Percentiles rank a stretch among this genome's conserved stretches.
Conservation (phyloP, 805 yeast species). For the Wickerhamiella qilinensis region DNA sequence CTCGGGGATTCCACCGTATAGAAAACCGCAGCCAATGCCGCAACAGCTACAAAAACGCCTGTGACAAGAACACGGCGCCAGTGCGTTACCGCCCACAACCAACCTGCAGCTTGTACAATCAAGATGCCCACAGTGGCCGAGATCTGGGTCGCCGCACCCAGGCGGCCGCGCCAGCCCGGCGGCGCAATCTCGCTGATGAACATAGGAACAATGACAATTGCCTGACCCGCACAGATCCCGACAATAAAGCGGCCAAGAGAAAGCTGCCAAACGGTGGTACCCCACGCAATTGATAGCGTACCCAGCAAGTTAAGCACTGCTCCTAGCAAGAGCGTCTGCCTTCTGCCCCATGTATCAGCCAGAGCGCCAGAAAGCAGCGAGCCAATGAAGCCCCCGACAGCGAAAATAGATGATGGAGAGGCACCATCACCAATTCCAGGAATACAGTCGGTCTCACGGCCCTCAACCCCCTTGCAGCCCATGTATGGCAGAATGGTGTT, state of each 20-base stretch:
- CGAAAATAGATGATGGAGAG: slow-evolving; percentile 57
- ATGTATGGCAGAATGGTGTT: slow-evolving; percentile 73
- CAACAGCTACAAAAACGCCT: slow-evolving; percentile 39
- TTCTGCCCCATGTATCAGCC: slow-evolving; percentile 53
- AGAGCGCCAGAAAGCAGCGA: slow-evolving; percentile 51
- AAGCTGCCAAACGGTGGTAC: slow-evolving; percentile 30
- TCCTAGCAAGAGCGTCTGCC: slow-evolving; percentile 32
- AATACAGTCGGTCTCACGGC: slow-evolving; percentile 31
- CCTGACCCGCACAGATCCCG: slow-evolving; percentile 79
- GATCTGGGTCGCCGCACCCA: slow-evolving; percentile 85
- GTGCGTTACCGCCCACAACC: slow-evolving; percentile 43
- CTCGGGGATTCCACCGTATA: slow-evolving; percentile 60
- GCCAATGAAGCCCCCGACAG: slow-evolving; percentile 71
- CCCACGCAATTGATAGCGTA: slow-evolving; percentile 38
- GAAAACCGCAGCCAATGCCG: slow-evolving; percentile 6
- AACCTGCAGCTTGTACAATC: slow-evolving; percentile 59
- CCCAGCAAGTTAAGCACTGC: slow-evolving; percentile 40
- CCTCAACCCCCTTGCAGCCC: slow-evolving; percentile 31
- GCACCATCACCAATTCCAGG: slow-evolving; percentile 48
- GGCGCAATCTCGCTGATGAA: slow-evolving; percentile 74
- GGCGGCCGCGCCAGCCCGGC: slow-evolving; percentile 43
- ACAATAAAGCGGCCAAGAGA: slow-evolving; percentile 56
- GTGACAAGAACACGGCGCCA: slow-evolving; percentile 64
- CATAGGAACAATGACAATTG: slow-evolving; percentile 73
- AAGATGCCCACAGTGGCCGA: slow-evolving; percentile 75